Evolutionary conservation across 1,284 basidiomycete species (phyloP), one percentile per base, ranked within the genome.

Genomic region (Irpex sp.): DNA sequence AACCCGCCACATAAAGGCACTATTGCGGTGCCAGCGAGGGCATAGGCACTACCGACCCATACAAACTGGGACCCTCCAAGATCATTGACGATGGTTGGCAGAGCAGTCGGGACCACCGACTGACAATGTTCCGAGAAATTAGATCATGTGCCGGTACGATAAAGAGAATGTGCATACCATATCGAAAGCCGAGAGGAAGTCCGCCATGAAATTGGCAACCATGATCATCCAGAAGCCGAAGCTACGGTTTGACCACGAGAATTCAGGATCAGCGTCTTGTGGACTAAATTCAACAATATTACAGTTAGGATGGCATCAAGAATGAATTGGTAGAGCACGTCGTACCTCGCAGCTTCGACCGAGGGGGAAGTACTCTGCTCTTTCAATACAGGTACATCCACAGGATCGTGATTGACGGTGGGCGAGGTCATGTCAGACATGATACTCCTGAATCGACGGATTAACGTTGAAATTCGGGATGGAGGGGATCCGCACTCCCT

Each of bases 171-270:
- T 31, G 31, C 49, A 37, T 36, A 63, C 62, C 19, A 56, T 56
- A 26, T 56, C 54, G 26, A 56, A 56, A 37, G 34, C 54, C 6
- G 54, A 56, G 8, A 56, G 34, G 17, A 56, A 56, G 54, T 56
- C 54, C 21, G 9, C 11, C 13, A 26, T 56, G 15, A 56, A 37
- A 17, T 37, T 66, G 0, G 77, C 67, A 2, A 74, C 56, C 55
- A 79, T 72, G 49, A 78, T 71, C 51, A 78, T 60, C 75, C 75
- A 78, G 66, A 79, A 78, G 47, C 68, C 31, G 19, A 51, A 51
- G 19, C 49, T 51, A 51, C 49, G 49, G 17, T 51, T 51, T 19
- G 49, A n/a, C 49, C 49, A 51, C 19, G 49, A 51, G 19, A 51
- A 51, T n/a, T 51, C 49, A 31, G 31, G 31, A 31, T 31, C 31